These are phyloP conservation scores for Tephrocybe sp. DNA, from an alignment of 768 basidiomycete genomes.

Conservation along the genomic window DNA sequence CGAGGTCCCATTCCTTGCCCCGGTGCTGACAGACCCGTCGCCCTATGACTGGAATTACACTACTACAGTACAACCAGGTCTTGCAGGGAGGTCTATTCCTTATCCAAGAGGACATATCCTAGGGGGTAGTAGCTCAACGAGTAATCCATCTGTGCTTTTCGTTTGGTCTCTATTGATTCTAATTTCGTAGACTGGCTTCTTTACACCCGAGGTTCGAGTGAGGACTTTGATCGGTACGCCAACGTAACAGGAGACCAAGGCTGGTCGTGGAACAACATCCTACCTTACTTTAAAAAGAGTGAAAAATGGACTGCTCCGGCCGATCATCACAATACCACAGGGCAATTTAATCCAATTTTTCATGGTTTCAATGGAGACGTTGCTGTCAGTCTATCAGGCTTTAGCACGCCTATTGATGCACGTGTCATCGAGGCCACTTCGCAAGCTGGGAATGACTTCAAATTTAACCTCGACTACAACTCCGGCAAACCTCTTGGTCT, in stretches of 20 bases:
- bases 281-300: conserved; percentile 26
- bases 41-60: conserved; percentile 27
- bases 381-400: conserved; percentile 24
- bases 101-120: conserved; percentile 25
- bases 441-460: conserved; percentile 19
- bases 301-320: conserved; percentile 27
- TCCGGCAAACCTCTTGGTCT: conserved; percentile 23
- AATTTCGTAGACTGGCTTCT: conserved; percentile 11
- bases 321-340: conserved; percentile 27
- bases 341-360: conserved; percentile 28
- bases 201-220: conserved; percentile 27
- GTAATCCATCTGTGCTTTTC: conserved; percentile 4
- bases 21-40: conserved; percentile 8
- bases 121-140: conserved; percentile 25
- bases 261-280: conserved; percentile 29
- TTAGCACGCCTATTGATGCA: conserved; percentile 19
- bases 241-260: conserved; percentile 25
- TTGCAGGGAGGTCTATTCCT: conserved; percentile 18
- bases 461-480: conserved; percentile 22
- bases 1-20: conserved; percentile 17
- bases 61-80: conserved; percentile 20
- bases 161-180: not conserved
- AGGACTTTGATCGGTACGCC: conserved; percentile 31
- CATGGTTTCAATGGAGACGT: conserved; percentile 26
- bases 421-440: conserved; percentile 25